Conservation (phyloP, 176 grass and related monocot species). For the Eremochloa ophiuroides region DNA sequence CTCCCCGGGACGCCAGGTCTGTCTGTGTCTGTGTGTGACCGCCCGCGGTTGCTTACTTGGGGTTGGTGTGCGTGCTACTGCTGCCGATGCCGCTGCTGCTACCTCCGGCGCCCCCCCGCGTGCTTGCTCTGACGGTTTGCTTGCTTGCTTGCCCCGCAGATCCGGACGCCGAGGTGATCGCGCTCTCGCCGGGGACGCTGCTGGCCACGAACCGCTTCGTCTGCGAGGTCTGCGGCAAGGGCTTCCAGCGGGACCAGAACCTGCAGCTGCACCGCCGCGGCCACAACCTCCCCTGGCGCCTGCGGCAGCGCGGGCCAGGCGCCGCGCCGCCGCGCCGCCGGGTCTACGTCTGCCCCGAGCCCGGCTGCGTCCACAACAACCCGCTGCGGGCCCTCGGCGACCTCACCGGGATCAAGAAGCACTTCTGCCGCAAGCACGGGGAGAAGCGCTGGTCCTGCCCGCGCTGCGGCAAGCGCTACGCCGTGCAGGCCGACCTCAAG, state of each 20-base stretch:
- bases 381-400: conserved; percentile 65
- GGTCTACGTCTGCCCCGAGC: conserved; percentile 76
- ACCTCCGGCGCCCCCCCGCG: neutral
- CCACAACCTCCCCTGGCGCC: conserved; percentile 56
- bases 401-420: conserved; percentile 87
- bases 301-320: conserved; percentile 53
- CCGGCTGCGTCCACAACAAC: conserved; percentile 55
- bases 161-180: conserved; percentile 89
- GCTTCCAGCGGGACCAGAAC: conserved; percentile 87
- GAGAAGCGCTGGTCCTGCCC: conserved; percentile 85
- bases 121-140: neutral
- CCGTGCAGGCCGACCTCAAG: conserved; percentile 92
- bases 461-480: conserved; percentile 89
- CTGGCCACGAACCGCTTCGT: conserved; percentile 69
- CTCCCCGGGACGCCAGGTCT: conserved; percentile 55
- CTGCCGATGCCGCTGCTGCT: neutral
- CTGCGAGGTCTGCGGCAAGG: conserved; percentile 77
- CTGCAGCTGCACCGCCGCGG: conserved; percentile 67
- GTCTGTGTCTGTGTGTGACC: neutral
- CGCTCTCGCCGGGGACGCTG: conserved; percentile 66
- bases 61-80: neutral
- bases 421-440: conserved; percentile 81
- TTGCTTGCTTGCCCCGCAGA: conserved; percentile 21
- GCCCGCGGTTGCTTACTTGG: neutral
- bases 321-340: conserved; percentile 42